These are phyloP conservation scores for Rhodosporidiobolus sp. DNA, from an alignment of 768 basidiomycete genomes.

Conservation along the genomic window DNA sequence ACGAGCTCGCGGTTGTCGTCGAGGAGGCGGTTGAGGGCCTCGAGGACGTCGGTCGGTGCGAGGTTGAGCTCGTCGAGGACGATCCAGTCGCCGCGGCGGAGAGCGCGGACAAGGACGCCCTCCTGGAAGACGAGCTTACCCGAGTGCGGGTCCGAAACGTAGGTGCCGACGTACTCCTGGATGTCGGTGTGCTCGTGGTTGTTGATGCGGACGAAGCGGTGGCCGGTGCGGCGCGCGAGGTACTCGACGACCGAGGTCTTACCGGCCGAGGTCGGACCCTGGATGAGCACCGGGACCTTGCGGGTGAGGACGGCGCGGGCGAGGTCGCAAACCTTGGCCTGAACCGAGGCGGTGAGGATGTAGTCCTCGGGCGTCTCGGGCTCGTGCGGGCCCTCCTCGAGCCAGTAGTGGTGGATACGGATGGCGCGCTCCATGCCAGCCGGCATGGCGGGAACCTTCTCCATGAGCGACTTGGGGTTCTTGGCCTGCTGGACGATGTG, in stretches of 20 bases:
- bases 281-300: slow-evolving; percentile 89
- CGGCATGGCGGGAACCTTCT: slow-evolving; percentile 51
- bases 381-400: slow-evolving; percentile 70
- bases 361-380: slow-evolving; percentile 66
- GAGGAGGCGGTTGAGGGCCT: slow-evolving; percentile 90
- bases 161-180: slow-evolving; percentile 96
- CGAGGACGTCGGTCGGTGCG: slow-evolving; percentile 95
- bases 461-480: slow-evolving; percentile 71
- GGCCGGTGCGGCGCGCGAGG: slow-evolving; percentile 85
- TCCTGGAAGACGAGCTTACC: slow-evolving; percentile 96
- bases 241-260: slow-evolving; percentile 98
- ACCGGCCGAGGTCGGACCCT: slow-evolving; percentile 95
- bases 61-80: slow-evolving; percentile 96
- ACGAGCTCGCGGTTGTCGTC: slow-evolving; percentile 97
- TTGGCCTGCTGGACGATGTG: slow-evolving; percentile 74
- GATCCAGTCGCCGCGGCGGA: slow-evolving; percentile 92
- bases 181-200: slow-evolving; percentile 99
- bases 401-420: slow-evolving; percentile 86
- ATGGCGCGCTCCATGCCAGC: slow-evolving; percentile 48
- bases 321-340: slow-evolving; percentile 89
- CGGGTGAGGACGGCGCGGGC: slow-evolving; percentile 83
- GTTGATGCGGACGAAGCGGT: slow-evolving; percentile 95
- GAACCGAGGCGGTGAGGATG: slow-evolving; percentile 91
- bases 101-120: slow-evolving; percentile 84
- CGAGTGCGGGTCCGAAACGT: slow-evolving; percentile 83